phyloP scores from a whole-genome alignment of 441 rosid genomes.

The Hura crepitans region DNA sequence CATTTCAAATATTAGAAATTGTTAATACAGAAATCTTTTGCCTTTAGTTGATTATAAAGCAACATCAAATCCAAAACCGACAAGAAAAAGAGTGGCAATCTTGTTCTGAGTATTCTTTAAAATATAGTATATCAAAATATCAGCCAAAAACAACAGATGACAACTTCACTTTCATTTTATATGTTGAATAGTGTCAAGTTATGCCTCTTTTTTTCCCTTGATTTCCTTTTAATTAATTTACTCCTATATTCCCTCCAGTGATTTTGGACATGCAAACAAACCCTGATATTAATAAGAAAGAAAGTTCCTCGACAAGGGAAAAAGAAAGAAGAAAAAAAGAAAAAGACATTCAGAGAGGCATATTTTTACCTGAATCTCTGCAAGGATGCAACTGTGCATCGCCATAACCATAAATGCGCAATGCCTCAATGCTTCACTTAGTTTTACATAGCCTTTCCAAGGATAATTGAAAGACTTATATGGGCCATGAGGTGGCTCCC shows the following conservation, averaged over 20 bases:
- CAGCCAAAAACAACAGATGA: neutral
- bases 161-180: neutral
- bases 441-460: constrained; percentile 53
- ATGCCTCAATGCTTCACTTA: constrained; percentile 66
- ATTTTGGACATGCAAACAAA: neutral
- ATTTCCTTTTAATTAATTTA: neutral
- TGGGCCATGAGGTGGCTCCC: constrained; percentile 84
- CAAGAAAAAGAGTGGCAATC: neutral
- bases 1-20: too few species aligned
- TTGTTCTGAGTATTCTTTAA: neutral
- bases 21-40: too few species aligned
- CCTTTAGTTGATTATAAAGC: too few species aligned
- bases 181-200: neutral
- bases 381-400: constrained; percentile 71
- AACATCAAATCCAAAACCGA: neutral
- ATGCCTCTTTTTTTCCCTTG: neutral
- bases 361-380: constrained; percentile 61
- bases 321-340: too few species aligned
- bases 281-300: neutral
- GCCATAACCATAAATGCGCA: constrained; percentile 83
- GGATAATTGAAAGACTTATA: constrained; percentile 52
- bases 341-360: neutral
- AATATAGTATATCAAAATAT: neutral
- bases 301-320: neutral
- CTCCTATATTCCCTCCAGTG: neutral